Evolutionary conservation across 257 asterid species (phyloP).

Genomic region (Rubia yunnanensis): DNA sequence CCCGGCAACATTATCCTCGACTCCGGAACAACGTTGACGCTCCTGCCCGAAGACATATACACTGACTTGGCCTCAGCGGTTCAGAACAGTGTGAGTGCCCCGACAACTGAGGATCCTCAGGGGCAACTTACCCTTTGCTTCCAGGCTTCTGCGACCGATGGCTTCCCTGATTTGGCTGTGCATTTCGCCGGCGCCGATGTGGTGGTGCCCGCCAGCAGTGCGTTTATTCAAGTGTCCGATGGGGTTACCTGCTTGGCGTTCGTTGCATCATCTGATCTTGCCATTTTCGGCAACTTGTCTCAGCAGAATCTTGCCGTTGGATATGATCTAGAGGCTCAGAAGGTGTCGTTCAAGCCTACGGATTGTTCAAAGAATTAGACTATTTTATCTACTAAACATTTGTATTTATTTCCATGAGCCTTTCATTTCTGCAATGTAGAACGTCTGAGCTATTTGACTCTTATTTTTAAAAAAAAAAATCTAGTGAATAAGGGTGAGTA

Average conservation of each 20-base stretch:
- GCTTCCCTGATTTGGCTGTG: conserved; percentile 18
- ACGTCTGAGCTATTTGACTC: too few species aligned
- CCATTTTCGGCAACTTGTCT: conserved; percentile 41
- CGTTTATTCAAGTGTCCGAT: conserved; percentile 30
- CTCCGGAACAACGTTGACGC: conserved; percentile 52
- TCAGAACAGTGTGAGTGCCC: background rate
- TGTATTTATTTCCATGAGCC: too few species aligned
- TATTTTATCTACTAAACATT: too few species aligned
- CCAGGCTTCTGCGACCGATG: background rate
- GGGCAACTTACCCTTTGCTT: conserved; percentile 31
- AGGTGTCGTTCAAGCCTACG: conserved; percentile 22
- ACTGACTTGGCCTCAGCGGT: conserved; percentile 14
- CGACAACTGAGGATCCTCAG: conserved; percentile 10
- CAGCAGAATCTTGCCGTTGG: conserved; percentile 36
- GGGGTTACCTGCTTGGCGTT: conserved; percentile 34
- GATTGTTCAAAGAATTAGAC: background rate
- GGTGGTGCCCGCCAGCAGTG: conserved; percentile 17
- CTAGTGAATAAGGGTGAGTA: too few species aligned
- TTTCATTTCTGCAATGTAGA: too few species aligned
- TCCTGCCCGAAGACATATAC: conserved; percentile 24
- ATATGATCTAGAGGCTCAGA: conserved; percentile 36
- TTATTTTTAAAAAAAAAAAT: too few species aligned
- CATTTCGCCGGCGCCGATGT: conserved; percentile 48
- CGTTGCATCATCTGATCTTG: conserved; percentile 15
- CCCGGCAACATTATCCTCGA: conserved; percentile 50